A percentile compares a stretch with the other conserved stretches of the same genome.
phyloP scores from a whole-genome alignment of 352 stramenopile species.

The Globisporangium apiculatum region DNA sequence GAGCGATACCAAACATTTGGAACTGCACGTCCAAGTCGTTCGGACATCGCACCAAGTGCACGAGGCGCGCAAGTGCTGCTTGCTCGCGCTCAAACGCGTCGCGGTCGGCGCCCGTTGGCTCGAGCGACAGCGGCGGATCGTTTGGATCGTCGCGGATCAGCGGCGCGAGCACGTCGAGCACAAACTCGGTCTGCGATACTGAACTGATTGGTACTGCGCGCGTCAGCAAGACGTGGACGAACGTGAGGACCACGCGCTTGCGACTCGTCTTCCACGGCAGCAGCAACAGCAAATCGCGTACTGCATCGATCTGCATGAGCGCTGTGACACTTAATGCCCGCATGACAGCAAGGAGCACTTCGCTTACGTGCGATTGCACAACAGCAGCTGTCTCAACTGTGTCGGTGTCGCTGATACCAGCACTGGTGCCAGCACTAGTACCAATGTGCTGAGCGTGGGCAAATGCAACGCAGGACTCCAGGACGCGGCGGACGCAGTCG shows the following conservation, averaged over 20 bases:
- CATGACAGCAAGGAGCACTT: conserved; percentile 14
- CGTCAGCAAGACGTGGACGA: conserved; percentile 35
- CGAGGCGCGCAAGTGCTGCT: conserved; percentile 87
- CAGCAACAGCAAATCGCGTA: conserved; percentile 30
- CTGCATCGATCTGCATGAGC: conserved; percentile 26
- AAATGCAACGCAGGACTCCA: too few relatives aligned
- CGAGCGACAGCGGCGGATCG: conserved; percentile 18
- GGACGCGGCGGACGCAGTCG: conserved; percentile 16
- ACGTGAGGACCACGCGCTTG: conserved; percentile 45
- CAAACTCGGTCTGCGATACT: conserved; percentile 40
- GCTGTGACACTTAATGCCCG: conserved; percentile 25
- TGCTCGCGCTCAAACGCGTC: conserved; percentile 85
- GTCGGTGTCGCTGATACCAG: background rate
- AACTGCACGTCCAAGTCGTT: conserved; percentile 56
- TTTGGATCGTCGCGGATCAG: conserved; percentile 83
- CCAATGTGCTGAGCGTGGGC: too few relatives aligned
- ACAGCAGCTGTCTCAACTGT: conserved; percentile 4
- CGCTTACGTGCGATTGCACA: conserved; percentile 8
- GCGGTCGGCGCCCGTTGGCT: conserved; percentile 14
- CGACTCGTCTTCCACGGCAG: conserved; percentile 50
- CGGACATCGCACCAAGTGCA: conserved; percentile 88
- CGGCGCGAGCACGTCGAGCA: conserved; percentile 81
- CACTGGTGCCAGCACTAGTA: too few relatives aligned
- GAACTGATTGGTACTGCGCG: conserved; percentile 25
- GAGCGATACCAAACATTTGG: conserved; percentile 50